Base-by-base conservation (phyloP, 306 rosid genomes). In the Macrotyloma uniflorum region DNA sequence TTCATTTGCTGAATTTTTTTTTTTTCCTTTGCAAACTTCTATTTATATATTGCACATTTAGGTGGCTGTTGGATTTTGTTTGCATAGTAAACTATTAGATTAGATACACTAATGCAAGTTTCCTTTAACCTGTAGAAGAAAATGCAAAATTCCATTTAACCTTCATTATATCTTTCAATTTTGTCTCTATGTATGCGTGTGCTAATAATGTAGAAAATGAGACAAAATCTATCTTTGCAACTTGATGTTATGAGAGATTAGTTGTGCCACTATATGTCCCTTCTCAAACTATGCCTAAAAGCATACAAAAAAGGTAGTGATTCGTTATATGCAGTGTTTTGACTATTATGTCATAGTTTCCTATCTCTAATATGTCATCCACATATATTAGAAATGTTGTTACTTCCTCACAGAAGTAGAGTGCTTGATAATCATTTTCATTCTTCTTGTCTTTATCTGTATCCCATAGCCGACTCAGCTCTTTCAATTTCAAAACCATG, bases 31-130 rank as follows among this genome's bases (percentile, higher is more conserved):
- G 74, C 14, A 6, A 50, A 76, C 9, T 36, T 66, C 22, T 50
- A 55, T 43, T 68, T 42, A 55, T 63, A 28, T 77, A n/a, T 50
- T 14, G 61, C 61, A 55, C 8, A 13, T 16, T 45, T 33, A 13
- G 51, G 70, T 78, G 36, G 4, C 15, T 66, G 47, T 11, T 55
- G 38, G 62, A 20, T 45, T 46, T 78, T 78, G 63, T 58, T 13
- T 69, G 28, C 19, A 43, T 57, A 19, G 1, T 58, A 67, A 43
- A 67, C 26, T 68, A 33, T 77, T 40, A 45, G 32, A 24, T 67
- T 33, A 24, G 24, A 30, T 14, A 47, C 38, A 26, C 45, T 33
- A 20, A 65, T 49, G 9, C 65, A 38, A 43, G 55, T 66, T 72
- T 53, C 36, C 26, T 43, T 59, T 13, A 79, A 61, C 72, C 55